Conservation (phyloP, 2,329 filamentous ascomycete species). For the Microcyclospora tardicrescens region DNA sequence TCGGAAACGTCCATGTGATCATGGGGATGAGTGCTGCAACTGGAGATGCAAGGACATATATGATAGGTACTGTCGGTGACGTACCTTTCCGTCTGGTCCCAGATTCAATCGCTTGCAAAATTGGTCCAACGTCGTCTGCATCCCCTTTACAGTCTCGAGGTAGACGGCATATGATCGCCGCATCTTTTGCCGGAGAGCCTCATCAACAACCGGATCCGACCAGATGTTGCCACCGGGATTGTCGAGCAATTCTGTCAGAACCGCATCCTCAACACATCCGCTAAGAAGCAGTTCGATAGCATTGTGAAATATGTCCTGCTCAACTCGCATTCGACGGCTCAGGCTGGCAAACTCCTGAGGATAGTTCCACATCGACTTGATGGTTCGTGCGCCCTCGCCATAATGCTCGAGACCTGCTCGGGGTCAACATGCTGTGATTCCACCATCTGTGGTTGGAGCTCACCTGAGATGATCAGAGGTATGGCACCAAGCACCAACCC, state of each 20-base stretch:
- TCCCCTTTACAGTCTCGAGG: neutral
- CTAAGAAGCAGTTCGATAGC: constrained; percentile 16
- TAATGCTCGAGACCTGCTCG: constrained; percentile 21
- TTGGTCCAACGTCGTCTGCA: constrained; percentile 1
- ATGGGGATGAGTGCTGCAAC: too few species aligned
- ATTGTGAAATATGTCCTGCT: constrained; percentile 19
- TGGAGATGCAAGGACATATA: too few species aligned
- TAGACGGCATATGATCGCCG: constrained; percentile 1
- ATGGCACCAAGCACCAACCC: constrained; percentile 19
- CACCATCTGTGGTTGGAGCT: neutral
- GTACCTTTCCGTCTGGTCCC: neutral
- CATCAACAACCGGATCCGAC: constrained; percentile 2
- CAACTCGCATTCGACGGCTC: constrained; percentile 11
- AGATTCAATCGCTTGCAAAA: constrained; percentile 12
- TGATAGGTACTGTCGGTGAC: too few species aligned
- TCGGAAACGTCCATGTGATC: too few species aligned
- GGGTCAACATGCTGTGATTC: too few species aligned
- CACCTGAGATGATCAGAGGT: constrained; percentile 18
- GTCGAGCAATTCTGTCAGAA: constrained; percentile 12
- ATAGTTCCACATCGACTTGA: constrained; percentile 17
- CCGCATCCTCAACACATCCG: constrained; percentile 12
- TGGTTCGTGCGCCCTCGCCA: constrained; percentile 18
- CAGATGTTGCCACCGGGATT: constrained; percentile 13
- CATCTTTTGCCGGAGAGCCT: constrained; percentile 2
- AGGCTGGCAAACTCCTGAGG: constrained; percentile 14